Evolutionary conservation across 305 asterid species (phyloP).

Genomic region (Fraxinus albicans): DNA sequence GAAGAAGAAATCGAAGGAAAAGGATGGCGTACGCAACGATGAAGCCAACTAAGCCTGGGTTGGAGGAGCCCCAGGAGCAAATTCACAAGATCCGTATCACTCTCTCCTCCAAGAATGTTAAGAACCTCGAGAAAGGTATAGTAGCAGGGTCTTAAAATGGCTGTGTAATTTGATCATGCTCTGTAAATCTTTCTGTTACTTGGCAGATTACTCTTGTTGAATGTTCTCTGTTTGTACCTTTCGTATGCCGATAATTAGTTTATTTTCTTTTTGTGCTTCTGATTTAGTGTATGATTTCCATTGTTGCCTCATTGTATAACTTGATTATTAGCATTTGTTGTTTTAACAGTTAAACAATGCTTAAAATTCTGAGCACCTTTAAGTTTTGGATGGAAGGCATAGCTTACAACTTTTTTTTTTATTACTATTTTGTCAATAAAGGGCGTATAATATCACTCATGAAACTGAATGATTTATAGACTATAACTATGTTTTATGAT

Average conservation of each 20-base stretch:
- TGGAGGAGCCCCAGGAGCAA: slow-evolving; percentile 67
- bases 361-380: not conserved
- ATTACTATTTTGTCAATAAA: not conserved
- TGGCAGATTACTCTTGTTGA: not conserved
- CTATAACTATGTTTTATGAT: not conserved
- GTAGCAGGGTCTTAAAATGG: not conserved
- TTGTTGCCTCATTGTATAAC: not conserved
- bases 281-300: not conserved
- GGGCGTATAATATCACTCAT: not conserved
- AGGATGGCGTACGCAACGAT: slow-evolving; percentile 65
- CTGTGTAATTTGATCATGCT: not conserved
- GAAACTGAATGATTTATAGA: not conserved
- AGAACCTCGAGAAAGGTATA: slow-evolving; percentile 81
- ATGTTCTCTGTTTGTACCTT: not conserved
- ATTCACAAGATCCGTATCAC: slow-evolving; percentile 82
- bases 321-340: not conserved
- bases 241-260: not conserved
- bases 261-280: not conserved
- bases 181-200: not conserved
- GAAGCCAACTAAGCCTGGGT: slow-evolving; percentile 74
- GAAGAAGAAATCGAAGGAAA: not conserved
- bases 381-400: not conserved
- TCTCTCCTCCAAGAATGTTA: slow-evolving; percentile 79
- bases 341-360: not conserved
- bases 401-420: not conserved